Percentiles rank a stretch among this genome's conserved stretches.
Conservation (phyloP, 2,329 filamentous ascomycete species). For the Cordyceps sp. region DNA sequence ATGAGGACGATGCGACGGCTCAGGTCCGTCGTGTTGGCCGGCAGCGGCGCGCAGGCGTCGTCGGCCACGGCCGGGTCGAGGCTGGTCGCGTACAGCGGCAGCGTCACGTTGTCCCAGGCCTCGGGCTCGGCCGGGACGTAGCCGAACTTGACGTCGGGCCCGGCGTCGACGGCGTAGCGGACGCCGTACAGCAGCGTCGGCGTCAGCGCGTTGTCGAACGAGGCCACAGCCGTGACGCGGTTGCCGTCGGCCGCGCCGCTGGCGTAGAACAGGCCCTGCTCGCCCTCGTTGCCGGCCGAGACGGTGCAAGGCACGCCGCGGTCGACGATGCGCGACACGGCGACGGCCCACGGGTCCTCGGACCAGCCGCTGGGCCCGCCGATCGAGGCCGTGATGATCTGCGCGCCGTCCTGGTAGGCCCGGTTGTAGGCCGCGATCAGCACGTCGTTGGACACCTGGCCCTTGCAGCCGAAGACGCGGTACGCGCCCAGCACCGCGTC, state of each 20-base stretch:
- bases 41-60: slow-evolving; percentile 34
- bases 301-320: slow-evolving; percentile 34
- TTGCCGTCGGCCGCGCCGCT: slow-evolving; percentile 30
- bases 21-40: slow-evolving; percentile 36
- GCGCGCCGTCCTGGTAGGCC: slow-evolving; percentile 41
- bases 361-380: slow-evolving; percentile 34
- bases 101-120: slow-evolving; percentile 25
- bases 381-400: slow-evolving; percentile 40
- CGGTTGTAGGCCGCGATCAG: slow-evolving; percentile 41
- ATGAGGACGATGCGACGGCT: slow-evolving; percentile 41
- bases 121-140: slow-evolving; percentile 23
- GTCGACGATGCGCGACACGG: slow-evolving; percentile 33
- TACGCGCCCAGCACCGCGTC: slow-evolving; percentile 39
- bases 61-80: slow-evolving; percentile 28
- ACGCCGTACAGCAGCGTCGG: slow-evolving; percentile 25
- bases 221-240: slow-evolving; percentile 29
- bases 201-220: slow-evolving; percentile 28
- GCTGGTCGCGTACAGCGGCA: slow-evolving; percentile 32
- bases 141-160: slow-evolving; percentile 19
- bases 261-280: slow-evolving; percentile 29
- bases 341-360: slow-evolving; percentile 31
- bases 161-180: slow-evolving; percentile 21
- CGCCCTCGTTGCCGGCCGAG: slow-evolving; percentile 34
- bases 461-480: slow-evolving; percentile 39
- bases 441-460: slow-evolving; percentile 33